These are phyloP conservation scores for Elongisporangium undulatum DNA, from an alignment of 352 stramenopile genomes.

Conservation along the genomic window DNA sequence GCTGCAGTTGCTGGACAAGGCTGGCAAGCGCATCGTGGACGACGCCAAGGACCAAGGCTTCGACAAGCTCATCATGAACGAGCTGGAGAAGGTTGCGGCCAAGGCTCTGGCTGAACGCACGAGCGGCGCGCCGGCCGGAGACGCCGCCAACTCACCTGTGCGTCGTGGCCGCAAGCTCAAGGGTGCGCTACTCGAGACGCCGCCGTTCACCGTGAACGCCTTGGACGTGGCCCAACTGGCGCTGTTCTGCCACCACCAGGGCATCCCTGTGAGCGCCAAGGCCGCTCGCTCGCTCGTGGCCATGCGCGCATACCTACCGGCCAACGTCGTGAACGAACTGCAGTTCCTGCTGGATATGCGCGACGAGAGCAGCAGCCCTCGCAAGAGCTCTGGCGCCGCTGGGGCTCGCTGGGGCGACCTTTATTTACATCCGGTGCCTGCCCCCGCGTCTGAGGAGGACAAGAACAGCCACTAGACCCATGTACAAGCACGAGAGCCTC, in stretches of 20 bases:
- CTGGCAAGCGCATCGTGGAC: conserved; percentile 40
- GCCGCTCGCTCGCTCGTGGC: conserved; percentile 35
- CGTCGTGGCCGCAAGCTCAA: conserved; percentile 18
- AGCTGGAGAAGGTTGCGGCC: conserved; percentile 22
- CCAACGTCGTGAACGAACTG: conserved; percentile 38
- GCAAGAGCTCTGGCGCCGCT: conserved; percentile 1
- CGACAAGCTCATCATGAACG: conserved; percentile 11
- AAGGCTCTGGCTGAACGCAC: conserved; percentile 19
- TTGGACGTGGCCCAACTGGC: conserved; percentile 41
- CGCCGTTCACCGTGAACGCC: conserved; percentile 20
- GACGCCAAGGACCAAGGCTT: conserved; percentile 58
- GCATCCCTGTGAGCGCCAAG: conserved; percentile 30
- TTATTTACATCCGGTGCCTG: conserved; percentile 22
- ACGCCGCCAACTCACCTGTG: conserved; percentile 10
- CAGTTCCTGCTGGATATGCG: conserved; percentile 29
- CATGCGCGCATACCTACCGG: conserved; percentile 32
- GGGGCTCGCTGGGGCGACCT: conserved; percentile 27
- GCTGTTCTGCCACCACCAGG: conserved; percentile 56
- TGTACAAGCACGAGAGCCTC: too few species aligned
- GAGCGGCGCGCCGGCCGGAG: not conserved
- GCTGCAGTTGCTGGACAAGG: conserved; percentile 42
- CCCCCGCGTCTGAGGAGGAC: too few species aligned
- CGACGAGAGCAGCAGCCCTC: conserved; percentile 11
- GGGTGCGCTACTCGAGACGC: not conserved
- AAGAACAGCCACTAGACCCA: too few species aligned